phyloP scores from a whole-genome alignment of 1,139 yeast species.

The Groenewaldozyma sp. region DNA sequence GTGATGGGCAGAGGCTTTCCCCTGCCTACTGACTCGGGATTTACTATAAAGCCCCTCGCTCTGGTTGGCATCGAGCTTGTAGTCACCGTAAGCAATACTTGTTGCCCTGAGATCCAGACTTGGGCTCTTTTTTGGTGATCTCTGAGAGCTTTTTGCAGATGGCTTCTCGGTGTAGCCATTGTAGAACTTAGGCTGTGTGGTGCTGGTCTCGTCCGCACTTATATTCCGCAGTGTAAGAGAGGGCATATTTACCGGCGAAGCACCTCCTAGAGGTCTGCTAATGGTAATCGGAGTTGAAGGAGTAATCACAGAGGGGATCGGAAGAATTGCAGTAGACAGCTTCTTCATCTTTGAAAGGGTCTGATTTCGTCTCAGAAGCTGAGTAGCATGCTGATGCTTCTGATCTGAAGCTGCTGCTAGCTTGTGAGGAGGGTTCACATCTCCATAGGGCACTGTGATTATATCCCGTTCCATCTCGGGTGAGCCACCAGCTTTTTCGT shows the following conservation, averaged over 20 bases:
- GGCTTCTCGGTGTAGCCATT: no score
- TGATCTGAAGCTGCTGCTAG: neutral
- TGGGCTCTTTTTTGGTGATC: no score
- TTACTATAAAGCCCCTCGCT: no score
- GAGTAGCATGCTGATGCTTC: neutral
- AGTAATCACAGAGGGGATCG: neutral
- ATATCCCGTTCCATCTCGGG: neutral
- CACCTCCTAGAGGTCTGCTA: neutral
- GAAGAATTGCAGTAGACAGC: neutral
- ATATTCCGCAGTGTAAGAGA: neutral
- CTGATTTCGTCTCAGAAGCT: neutral
- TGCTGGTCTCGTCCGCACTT: no score
- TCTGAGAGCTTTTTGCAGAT: no score
- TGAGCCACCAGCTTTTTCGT: neutral
- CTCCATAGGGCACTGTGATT: conserved; percentile 1
- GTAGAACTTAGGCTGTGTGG: no score
- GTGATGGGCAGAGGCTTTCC: no score
- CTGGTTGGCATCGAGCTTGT: no score
- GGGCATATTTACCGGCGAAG: conserved; percentile 2
- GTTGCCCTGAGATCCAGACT: no score
- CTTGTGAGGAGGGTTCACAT: neutral
- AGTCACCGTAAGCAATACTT: no score
- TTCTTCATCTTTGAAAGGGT: neutral
- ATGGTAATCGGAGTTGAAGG: neutral
- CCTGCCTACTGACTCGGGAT: no score